Evolutionary conservation across 164 flowering plant species (phyloP), one percentile per base, ranked within the genome.

Genomic region (Chloranthus sessilifolius): DNA sequence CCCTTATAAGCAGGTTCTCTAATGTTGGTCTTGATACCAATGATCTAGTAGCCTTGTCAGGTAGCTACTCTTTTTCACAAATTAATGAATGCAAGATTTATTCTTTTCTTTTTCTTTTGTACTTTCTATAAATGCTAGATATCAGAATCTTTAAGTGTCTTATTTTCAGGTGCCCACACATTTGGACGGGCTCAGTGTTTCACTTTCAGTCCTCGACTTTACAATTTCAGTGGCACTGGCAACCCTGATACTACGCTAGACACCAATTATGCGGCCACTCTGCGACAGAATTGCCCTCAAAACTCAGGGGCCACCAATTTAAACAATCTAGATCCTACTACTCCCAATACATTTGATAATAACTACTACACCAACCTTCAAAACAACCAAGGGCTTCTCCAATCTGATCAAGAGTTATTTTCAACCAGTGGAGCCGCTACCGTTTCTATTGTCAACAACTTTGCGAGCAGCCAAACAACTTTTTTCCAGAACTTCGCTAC

Each of bases 21-120:
- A 38, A 6, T 4, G 54, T 47, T 2, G 71, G 75, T 2, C 77
- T 75, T 15, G 22, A 48, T 44, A 24, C 28, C 17, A 59, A 28
- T 6, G 77, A 75, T 50, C 36, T 75, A 1, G 77, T 75, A 21
- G 73, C 80, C 5, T 55, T 74, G 3, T 71, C 74, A 0, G 79
- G 79, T 71, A 73, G n/a, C n/a, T n/a, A n/a, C n/a, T n/a, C n/a
- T n/a, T n/a, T n/a, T n/a, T 7, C 15, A 16, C 8, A 21, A 19
- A 19, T 10, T 16, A 46, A 20, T 11, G 2, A 2, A 25, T n/a
- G n/a, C n/a, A n/a, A n/a, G n/a, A n/a, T n/a, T n/a, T n/a, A n/a
- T n/a, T n/a, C n/a, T n/a, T n/a, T n/a, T n/a, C n/a, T n/a, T n/a
- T n/a, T n/a, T n/a, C n/a, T n/a, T n/a, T n/a, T n/a, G n/a, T n/a